Percentiles rank a stretch among this genome's conserved stretches.
phyloP scores from a whole-genome alignment of 768 basidiomycete genomes.

The Collybia nuda region DNA sequence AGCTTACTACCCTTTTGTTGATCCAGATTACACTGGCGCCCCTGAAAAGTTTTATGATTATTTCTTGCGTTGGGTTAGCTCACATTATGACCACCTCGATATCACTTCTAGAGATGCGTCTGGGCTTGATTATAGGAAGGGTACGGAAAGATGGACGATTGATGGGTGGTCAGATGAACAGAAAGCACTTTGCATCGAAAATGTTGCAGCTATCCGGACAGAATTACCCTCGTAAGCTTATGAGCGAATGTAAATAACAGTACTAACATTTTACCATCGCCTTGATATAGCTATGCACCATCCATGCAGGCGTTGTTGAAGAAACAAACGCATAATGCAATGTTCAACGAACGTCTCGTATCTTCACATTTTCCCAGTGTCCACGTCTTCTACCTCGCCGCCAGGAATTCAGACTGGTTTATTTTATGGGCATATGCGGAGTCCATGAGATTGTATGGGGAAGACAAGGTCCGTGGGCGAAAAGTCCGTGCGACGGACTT shows the following conservation, averaged over 20 bases:
- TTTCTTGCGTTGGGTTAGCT: constrained; percentile 27
- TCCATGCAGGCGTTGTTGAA: neutral
- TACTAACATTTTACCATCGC: no score
- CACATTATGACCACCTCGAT: constrained; percentile 25
- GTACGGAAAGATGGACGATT: neutral
- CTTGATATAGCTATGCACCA: no score
- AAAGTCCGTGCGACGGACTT: neutral
- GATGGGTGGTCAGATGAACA: neutral
- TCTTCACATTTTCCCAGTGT: neutral
- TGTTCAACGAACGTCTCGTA: neutral
- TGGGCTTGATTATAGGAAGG: neutral
- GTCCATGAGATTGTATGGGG: neutral
- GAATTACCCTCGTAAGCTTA: neutral
- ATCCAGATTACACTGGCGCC: constrained; percentile 15
- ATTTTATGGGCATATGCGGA: neutral
- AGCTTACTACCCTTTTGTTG: constrained; percentile 14
- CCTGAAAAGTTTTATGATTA: constrained; percentile 15
- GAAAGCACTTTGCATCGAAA: neutral
- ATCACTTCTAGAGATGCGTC: neutral
- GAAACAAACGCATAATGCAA: neutral
- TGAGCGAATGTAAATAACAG: no score
- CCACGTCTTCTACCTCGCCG: neutral
- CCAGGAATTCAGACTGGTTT: neutral
- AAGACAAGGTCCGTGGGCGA: neutral
- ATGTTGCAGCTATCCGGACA: neutral